A percentile compares a stretch with the other conserved stretches of the same genome.
Evolutionary conservation across 768 basidiomycete genomes (phyloP).

Genomic region (Naganishia onofrii): DNA sequence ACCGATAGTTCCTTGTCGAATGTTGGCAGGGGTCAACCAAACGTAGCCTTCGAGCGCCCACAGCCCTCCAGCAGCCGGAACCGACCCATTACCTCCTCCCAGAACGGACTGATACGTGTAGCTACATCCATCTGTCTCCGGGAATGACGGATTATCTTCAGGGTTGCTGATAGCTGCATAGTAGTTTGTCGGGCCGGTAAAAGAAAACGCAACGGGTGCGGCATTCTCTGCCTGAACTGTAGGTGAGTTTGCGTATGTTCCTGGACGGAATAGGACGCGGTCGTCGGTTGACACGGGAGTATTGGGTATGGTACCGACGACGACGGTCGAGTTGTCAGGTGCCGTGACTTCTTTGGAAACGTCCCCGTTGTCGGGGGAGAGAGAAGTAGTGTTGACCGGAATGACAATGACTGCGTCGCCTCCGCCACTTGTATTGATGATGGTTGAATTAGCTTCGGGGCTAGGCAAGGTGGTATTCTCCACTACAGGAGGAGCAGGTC

Average conservation of each 20-base stretch:
- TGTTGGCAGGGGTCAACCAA: slow-evolving; percentile 13
- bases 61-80: neutral
- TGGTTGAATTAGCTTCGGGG: neutral
- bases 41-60: slow-evolving; percentile 19
- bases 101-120: slow-evolving; percentile 3
- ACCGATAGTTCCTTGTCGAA: slow-evolving; percentile 8
- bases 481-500: neutral
- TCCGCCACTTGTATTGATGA: neutral
- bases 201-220: neutral
- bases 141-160: neutral
- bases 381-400: neutral
- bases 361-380: slow-evolving; percentile 6
- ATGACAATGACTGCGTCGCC: slow-evolving; percentile 2
- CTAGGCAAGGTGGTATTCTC: neutral
- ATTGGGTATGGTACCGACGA: neutral
- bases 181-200: neutral
- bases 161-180: neutral
- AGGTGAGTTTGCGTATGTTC: slow-evolving; percentile 3
- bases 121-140: neutral
- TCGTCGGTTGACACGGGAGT: neutral
- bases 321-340: slow-evolving; percentile 7
- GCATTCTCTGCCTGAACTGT: neutral
- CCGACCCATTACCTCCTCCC: neutral
- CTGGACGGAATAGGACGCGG: neutral
- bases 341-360: neutral